phyloP scores from a whole-genome alignment of 371 early-diverging fungal species.

The Mortierella sp. region DNA sequence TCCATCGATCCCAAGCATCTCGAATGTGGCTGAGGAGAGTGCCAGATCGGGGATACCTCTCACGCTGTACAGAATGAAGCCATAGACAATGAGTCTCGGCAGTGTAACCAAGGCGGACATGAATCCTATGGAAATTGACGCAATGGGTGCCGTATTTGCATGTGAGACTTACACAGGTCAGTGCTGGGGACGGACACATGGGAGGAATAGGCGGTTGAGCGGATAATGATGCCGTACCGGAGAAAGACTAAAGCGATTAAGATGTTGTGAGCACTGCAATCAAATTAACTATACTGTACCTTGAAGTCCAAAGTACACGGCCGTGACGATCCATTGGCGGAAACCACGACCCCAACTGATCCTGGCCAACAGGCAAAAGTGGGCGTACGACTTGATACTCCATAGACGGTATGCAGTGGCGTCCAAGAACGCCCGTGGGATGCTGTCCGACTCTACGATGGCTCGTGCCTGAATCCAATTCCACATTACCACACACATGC shows the following conservation, averaged over 20 bases:
- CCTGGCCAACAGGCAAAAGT: constrained; percentile 33
- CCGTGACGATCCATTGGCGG: constrained; percentile 28
- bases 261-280: too few species aligned
- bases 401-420: constrained; percentile 32
- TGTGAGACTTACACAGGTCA: constrained; percentile 18
- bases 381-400: constrained; percentile 39
- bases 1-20: constrained; percentile 2
- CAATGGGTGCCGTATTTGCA: constrained; percentile 15
- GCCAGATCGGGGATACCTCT: constrained; percentile 18
- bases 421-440: constrained; percentile 29
- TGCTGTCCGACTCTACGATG: constrained; percentile 39
- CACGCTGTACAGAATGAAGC: constrained; percentile 18
- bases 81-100: constrained; percentile 34
- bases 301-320: constrained; percentile 43
- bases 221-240: too few species aligned
- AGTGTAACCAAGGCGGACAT: constrained; percentile 16
- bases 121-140: constrained; percentile 22
- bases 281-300: constrained; percentile 13
- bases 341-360: constrained; percentile 35
- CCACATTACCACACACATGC: constrained; percentile 28
- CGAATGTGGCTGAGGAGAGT: constrained; percentile 8
- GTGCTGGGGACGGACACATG: background rate
- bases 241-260: constrained; percentile 3
- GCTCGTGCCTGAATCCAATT: constrained; percentile 36
- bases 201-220: too few species aligned